Percentiles rank a stretch among this genome's conserved stretches.
Conservation (phyloP, 805 yeast species). For the Kodamaea laetipori region DNA sequence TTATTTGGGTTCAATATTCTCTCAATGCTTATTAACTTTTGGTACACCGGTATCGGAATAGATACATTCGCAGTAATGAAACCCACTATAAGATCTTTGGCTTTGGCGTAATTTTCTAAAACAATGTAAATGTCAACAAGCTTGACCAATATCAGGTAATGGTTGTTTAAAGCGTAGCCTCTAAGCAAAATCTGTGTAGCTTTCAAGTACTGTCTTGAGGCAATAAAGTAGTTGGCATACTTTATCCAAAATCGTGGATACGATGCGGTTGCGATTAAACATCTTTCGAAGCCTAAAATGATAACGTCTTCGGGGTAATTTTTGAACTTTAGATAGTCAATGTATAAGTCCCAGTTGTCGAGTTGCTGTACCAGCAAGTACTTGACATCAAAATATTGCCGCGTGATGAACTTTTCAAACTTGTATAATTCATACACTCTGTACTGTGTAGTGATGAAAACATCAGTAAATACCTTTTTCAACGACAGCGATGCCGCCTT, state of each 20-base stretch:
- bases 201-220: slow-evolving; percentile 23
- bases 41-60: slow-evolving; percentile 38
- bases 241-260: slow-evolving; percentile 53
- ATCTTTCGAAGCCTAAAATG: slow-evolving; percentile 48
- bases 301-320: slow-evolving; percentile 26
- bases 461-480: slow-evolving; percentile 52
- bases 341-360: slow-evolving; percentile 59
- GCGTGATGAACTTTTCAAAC: slow-evolving; percentile 43
- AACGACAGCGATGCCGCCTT: slow-evolving; percentile 37
- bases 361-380: slow-evolving; percentile 47
- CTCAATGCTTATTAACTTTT: slow-evolving; percentile 48
- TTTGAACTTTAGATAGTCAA: slow-evolving; percentile 52
- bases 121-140: slow-evolving; percentile 48
- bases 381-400: slow-evolving; percentile 41
- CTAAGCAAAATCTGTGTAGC: slow-evolving; percentile 44
- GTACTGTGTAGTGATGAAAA: slow-evolving; percentile 57
- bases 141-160: slow-evolving; percentile 37
- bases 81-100: slow-evolving; percentile 35
- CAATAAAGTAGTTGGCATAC: slow-evolving; percentile 46
- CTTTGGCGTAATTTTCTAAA: slow-evolving; percentile 37
- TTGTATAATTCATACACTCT: slow-evolving; percentile 50
- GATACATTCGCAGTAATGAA: slow-evolving; percentile 27
- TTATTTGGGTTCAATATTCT: slow-evolving; percentile 29
- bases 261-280: slow-evolving; percentile 46
- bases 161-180: slow-evolving; percentile 32